These are phyloP conservation scores for Neurospora sp. DNA, from an alignment of 495 filamentous ascomycete genomes.

Conservation along the genomic window DNA sequence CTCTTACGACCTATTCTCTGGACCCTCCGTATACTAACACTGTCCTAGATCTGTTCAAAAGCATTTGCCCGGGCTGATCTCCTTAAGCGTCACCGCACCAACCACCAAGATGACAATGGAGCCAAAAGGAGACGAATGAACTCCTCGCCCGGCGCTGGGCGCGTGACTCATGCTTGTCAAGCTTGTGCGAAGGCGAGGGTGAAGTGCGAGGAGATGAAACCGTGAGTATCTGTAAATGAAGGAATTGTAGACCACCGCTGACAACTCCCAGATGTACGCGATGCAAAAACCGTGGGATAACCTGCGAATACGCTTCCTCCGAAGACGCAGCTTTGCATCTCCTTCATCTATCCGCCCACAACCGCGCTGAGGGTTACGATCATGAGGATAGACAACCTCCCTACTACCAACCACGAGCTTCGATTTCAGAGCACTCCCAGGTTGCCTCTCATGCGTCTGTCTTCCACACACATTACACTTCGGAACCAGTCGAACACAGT, in stretches of 20 bases:
- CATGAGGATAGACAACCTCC: neutral
- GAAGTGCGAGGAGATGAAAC: slow-evolving; percentile 43
- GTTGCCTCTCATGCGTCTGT: neutral
- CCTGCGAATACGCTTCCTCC: slow-evolving; percentile 35
- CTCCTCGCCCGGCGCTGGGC: slow-evolving; percentile 34
- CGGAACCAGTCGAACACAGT: neutral
- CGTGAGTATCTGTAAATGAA: slow-evolving; percentile 1
- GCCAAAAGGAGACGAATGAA: slow-evolving; percentile 36
- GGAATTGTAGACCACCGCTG: neutral
- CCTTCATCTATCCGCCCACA: slow-evolving; percentile 21
- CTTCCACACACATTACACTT: neutral
- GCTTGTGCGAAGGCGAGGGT: slow-evolving; percentile 43
- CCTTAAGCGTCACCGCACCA: slow-evolving; percentile 44
- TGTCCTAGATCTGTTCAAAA: slow-evolving; percentile 39
- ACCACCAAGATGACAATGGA: slow-evolving; percentile 36
- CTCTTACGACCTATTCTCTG: too few species aligned
- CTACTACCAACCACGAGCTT: neutral
- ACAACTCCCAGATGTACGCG: slow-evolving; percentile 28
- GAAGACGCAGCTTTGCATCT: slow-evolving; percentile 27
- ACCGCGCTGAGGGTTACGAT: slow-evolving; percentile 9
- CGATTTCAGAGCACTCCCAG: neutral
- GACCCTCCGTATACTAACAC: too few species aligned
- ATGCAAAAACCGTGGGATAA: slow-evolving; percentile 35
- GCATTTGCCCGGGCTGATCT: slow-evolving; percentile 46
- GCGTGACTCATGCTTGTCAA: slow-evolving; percentile 46